Evolutionary conservation across 306 rosid species (phyloP), one percentile per base, ranked within the genome.

Genomic region (Cucumis hystrix): DNA sequence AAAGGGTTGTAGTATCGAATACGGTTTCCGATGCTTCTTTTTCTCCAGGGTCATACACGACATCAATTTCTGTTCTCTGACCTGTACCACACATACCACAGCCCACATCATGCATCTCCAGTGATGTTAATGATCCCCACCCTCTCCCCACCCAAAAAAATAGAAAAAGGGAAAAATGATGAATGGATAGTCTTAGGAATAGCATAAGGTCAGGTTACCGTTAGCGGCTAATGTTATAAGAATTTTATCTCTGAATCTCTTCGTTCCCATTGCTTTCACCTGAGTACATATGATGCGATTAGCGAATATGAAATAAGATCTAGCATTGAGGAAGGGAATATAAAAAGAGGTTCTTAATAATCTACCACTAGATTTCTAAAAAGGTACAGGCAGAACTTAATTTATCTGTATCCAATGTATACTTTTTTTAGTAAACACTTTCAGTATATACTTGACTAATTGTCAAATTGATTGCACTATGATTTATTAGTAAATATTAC

Each of bases 161-260:
- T 3, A 37, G 18, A 65, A 30, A 14, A 4, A 17, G 3, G 3
- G 6, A 16, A 64, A 39, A 2, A 66, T 23, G 45, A 67, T 67
- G 74, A 67, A 41, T 6, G 23, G 16, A n/a, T 11, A 10, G 8
- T 60, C 8, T 60, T 23, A 60, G 18, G 2, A 33, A 63, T 69
- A 21, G 35, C 0, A 1, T 1, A 55, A 74, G 18, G 13, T 16
- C 14, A 37, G 18, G 69, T 85, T 80, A 90, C 98, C 97, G 51
- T 79, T 95, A 41, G 97, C 85, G 10, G 97, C 97, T 57, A 92
- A 93, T 18, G 87, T 87, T 83, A 95, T 82, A 81, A 84, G 79
- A 80, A 92, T 87, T 79, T 83, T 88, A 78, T 90, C 96, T 70
- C 76, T 62, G 83, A 95, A 90, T 80, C 84, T 87, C 82, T 89